Percentiles rank a stretch among this genome's conserved stretches.
phyloP scores from a whole-genome alignment of 73 alveolate genomes.

The Vitrella brassicaformis region DNA sequence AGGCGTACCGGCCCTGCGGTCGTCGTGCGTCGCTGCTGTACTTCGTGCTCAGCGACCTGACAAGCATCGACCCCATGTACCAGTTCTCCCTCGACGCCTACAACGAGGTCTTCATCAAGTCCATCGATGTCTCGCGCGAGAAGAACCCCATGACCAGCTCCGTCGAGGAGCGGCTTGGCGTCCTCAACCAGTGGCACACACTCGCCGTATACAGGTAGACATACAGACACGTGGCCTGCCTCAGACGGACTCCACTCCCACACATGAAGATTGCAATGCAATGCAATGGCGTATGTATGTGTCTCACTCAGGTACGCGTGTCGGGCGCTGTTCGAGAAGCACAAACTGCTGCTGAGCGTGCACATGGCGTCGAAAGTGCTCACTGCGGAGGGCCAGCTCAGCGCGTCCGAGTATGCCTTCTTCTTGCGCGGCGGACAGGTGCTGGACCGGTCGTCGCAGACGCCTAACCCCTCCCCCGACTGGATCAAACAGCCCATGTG shows the following conservation, averaged over 20 bases:
- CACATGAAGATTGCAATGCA: no score
- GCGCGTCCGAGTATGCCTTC: slow-evolving; percentile 86
- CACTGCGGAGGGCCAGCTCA: slow-evolving; percentile 68
- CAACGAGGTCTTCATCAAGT: slow-evolving; percentile 64
- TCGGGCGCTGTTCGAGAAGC: slow-evolving; percentile 94
- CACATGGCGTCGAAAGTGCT: slow-evolving; percentile 86
- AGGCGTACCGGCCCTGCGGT: slow-evolving; percentile 80
- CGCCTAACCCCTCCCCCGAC: slow-evolving; percentile 29
- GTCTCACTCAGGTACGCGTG: slow-evolving; percentile 93
- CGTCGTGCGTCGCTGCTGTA: slow-evolving; percentile 66
- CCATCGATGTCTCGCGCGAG: slow-evolving; percentile 76
- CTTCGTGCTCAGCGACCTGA: slow-evolving; percentile 78
- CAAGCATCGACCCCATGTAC: slow-evolving; percentile 84
- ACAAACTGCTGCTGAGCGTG: slow-evolving; percentile 89
- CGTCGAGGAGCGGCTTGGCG: slow-evolving; percentile 26
- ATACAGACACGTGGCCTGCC: background rate
- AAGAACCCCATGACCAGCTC: slow-evolving; percentile 21
- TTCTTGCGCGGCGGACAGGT: slow-evolving; percentile 85
- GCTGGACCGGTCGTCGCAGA: slow-evolving; percentile 47
- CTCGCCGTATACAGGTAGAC: slow-evolving; percentile 16
- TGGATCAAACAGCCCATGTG: slow-evolving; percentile 63
- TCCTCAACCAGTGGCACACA: slow-evolving; percentile 26
- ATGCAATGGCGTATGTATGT: no score
- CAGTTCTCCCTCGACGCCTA: slow-evolving; percentile 87
- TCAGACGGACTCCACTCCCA: no score